phyloP scores from a whole-genome alignment of 2,329 filamentous ascomycete genomes.

The Colletotrichum cordylinicola region DNA sequence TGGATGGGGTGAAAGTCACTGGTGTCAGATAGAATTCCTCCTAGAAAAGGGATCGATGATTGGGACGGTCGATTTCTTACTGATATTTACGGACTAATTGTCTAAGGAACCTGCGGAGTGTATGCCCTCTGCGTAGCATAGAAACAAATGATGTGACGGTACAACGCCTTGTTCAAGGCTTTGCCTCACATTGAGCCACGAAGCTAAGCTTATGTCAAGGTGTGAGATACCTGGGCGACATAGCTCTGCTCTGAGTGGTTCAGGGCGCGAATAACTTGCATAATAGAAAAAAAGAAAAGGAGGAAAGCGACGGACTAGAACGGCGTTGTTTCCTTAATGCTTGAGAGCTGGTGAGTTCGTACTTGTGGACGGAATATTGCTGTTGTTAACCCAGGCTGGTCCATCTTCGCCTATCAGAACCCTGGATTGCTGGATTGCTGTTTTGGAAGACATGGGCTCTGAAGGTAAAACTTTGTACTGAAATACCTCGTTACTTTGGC shows the following conservation, averaged over 20 bases:
- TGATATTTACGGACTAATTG: neutral
- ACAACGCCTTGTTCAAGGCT: neutral
- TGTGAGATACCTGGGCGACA: neutral
- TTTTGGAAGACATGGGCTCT: neutral
- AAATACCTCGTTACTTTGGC: rapidly evolving
- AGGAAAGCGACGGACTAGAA: neutral
- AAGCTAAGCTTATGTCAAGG: rapidly evolving
- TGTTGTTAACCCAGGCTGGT: too few species aligned
- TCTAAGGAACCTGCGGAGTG: rapidly evolving
- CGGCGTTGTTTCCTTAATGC: rapidly evolving
- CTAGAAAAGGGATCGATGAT: too few species aligned
- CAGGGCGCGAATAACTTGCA: rapidly evolving
- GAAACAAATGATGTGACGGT: rapidly evolving
- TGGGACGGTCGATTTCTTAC: too few species aligned
- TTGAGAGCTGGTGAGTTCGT: neutral
- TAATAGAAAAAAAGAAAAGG: neutral
- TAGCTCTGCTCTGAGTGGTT: neutral
- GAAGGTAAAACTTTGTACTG: neutral
- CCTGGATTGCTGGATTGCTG: neutral
- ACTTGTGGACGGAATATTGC: neutral
- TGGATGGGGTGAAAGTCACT: too few species aligned
- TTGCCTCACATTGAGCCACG: neutral
- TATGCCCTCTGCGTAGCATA: rapidly evolving
- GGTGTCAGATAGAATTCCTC: rapidly evolving
- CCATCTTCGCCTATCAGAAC: neutral